Percentiles rank a stretch among this genome's conserved stretches.
Conservation (phyloP, 164 flowering plant genomes). For the Tinospora cordifolia region DNA sequence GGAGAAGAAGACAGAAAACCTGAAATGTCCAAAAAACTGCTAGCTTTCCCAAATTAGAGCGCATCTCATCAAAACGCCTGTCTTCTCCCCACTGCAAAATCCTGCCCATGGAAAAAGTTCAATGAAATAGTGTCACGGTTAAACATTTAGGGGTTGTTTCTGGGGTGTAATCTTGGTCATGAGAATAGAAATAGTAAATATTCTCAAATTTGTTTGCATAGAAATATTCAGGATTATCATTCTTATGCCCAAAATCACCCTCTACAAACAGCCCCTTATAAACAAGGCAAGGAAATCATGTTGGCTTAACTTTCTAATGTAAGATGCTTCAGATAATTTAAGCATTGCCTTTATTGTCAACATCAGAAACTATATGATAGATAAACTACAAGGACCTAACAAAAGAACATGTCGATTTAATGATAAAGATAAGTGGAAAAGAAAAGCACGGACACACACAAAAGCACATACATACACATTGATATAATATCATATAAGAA, state of each 20-base stretch:
- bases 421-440: too few relatives aligned
- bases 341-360: background rate
- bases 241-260: too few relatives aligned
- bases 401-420: too few relatives aligned
- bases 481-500: background rate
- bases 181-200: too few relatives aligned
- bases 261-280: background rate
- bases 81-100: constrained; percentile 98
- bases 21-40: constrained; percentile 86
- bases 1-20: constrained; percentile 33
- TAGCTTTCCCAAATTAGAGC: constrained; percentile 67
- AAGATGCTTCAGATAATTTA: background rate
- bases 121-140: background rate
- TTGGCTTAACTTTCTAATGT: background rate
- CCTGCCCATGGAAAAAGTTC: constrained; percentile 30
- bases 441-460: too few relatives aligned
- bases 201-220: too few relatives aligned
- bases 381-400: background rate
- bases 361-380: background rate
- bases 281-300: background rate
- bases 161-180: too few relatives aligned
- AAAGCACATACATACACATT: too few relatives aligned
- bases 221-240: too few relatives aligned
- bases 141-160: too few relatives aligned
- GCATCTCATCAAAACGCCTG: constrained; percentile 85